Evolutionary conservation across 805 yeast genomes (phyloP), one percentile per base, ranked within the genome.

Genomic region (Candida bentonensis): DNA sequence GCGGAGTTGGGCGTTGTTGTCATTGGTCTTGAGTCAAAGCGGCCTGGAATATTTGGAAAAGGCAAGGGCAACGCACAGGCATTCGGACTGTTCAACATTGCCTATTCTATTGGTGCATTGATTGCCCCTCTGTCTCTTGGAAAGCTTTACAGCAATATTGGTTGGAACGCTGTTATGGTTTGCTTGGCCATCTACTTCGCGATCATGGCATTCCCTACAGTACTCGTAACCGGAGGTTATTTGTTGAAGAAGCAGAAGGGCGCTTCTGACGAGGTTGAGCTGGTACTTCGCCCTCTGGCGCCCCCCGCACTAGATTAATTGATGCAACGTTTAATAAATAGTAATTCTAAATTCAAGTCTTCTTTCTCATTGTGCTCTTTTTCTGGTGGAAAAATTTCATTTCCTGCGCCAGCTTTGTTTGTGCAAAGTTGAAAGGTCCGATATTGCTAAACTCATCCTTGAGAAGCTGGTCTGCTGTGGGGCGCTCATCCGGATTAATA

Each of bases 401-500:
- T 58, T 74, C 61, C 44, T 68, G 62, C 1, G 81, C 78, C 43
- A 81, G 61, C 49, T 67, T 65, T 0, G 88, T 80, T 15, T 67
- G 60, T 20, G 62, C 55, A 53, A 82, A 82, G 23, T 63, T 60
- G 56, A 78, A 82, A 3, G 52, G 44, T 0, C 59, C 48, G 41
- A 59, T 61, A 13, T 45, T 49, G 56, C 76, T 68, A 54, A 82
- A 78, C 17, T 67, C 64, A 57, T 83, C 79, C 3, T 64, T 51
- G 40, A 79, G 58, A 17, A 88, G 62, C 40, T 72, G 69, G 40
- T 67, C 69, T 0, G 96, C 96, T 0, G 96, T 89, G 0, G 97
- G 98, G 53, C 98, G 69, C 51, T 69, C 62, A n/a, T 77, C 80
- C 0, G 98, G 88, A 54, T 89, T 82, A 22, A 75, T 67, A 23